Evolutionary conservation across 805 yeast species (phyloP).

Genomic region (Kluyveromyces aestuarii): DNA sequence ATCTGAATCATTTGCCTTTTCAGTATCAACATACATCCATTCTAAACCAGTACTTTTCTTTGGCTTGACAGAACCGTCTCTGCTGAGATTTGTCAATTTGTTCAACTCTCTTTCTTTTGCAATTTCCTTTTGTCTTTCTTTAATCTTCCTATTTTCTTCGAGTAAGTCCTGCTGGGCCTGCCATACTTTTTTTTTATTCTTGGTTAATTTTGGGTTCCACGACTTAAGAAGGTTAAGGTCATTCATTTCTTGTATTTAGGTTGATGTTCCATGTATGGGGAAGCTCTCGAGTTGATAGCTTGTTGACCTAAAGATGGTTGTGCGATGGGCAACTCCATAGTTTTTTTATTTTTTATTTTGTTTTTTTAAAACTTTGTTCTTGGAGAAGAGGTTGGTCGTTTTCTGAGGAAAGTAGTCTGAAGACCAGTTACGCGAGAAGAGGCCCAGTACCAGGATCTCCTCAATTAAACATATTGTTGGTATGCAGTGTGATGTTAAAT

Average conservation of each 20-base stretch:
- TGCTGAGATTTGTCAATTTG: slow-evolving; percentile 42
- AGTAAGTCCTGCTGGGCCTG: slow-evolving; percentile 67
- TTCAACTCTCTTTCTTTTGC: slow-evolving; percentile 50
- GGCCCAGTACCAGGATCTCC: too few relatives aligned
- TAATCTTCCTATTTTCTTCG: slow-evolving; percentile 56
- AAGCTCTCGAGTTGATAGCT: too few relatives aligned
- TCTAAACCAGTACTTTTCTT: slow-evolving; percentile 42
- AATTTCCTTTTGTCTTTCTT: slow-evolving; percentile 56
- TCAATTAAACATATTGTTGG: neutral
- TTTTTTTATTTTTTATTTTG: too few relatives aligned
- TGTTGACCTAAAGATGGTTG: too few relatives aligned
- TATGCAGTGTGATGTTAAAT: neutral
- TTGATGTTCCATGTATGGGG: too few relatives aligned
- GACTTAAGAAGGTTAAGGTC: slow-evolving; percentile 88
- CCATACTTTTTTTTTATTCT: slow-evolving; percentile 83
- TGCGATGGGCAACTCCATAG: too few relatives aligned
- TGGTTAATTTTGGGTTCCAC: slow-evolving; percentile 88
- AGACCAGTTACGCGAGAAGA: too few relatives aligned
- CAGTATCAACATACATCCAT: slow-evolving; percentile 78
- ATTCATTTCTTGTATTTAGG: slow-evolving; percentile 36
- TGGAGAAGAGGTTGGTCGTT: too few relatives aligned
- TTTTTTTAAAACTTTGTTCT: too few relatives aligned
- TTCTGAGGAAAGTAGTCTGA: too few relatives aligned
- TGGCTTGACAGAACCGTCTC: slow-evolving; percentile 31
- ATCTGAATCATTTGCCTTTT: slow-evolving; percentile 7